Evolutionary conservation across 1,284 basidiomycete species (phyloP).

Genomic region (Puccinia novopanici): DNA sequence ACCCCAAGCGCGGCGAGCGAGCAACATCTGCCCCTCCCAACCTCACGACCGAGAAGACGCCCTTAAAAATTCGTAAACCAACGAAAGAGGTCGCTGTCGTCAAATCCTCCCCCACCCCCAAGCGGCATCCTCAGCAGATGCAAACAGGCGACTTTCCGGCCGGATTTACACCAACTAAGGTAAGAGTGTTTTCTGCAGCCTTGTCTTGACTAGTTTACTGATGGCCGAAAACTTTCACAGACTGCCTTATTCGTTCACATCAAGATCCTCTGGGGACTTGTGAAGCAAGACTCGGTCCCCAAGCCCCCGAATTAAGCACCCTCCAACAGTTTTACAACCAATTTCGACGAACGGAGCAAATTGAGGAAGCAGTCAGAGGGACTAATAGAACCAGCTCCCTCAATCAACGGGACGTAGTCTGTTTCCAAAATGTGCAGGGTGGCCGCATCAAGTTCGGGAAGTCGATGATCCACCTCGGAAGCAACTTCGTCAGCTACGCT

Average conservation of each 20-base stretch:
- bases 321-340: slow-evolving; percentile 27
- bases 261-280: slow-evolving; percentile 37
- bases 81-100: not conserved
- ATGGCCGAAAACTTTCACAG: not conserved
- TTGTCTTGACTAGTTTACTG: not conserved
- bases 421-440: not conserved
- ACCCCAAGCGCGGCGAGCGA: not conserved
- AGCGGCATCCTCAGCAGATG: not conserved
- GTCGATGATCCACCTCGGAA: slow-evolving; percentile 17
- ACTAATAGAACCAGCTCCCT: not conserved
- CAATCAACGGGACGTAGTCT: not conserved
- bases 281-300: slow-evolving; percentile 35
- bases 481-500: slow-evolving; percentile 29
- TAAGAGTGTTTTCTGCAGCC: not conserved
- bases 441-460: slow-evolving; percentile 2
- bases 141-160: slow-evolving; percentile 4
- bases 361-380: slow-evolving; percentile 8
- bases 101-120: slow-evolving; percentile 1
- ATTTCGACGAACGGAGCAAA: slow-evolving; percentile 12
- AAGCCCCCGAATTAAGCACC: not conserved
- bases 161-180: slow-evolving; percentile 12
- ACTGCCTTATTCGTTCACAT: slow-evolving; percentile 31
- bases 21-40: not conserved
- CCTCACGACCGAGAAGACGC: not conserved
- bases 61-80: not conserved